Conservation (phyloP, 768 basidiomycete genomes). For the Tulasnella sp. region DNA sequence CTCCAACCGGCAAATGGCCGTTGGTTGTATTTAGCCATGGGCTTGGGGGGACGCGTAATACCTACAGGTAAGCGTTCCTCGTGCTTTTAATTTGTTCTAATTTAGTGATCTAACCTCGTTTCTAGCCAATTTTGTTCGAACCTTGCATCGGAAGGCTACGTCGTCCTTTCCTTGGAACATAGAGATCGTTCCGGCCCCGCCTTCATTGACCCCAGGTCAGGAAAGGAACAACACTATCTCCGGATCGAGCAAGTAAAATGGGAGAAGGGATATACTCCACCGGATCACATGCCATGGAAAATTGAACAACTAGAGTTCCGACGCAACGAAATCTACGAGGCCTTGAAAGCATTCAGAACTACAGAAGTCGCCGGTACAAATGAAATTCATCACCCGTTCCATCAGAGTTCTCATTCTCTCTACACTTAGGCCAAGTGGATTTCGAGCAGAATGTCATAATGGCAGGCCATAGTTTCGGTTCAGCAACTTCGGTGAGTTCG, state of each 20-base stretch:
- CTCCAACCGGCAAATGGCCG: conserved; percentile 46
- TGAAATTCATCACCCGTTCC: background rate
- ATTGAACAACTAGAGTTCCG: conserved; percentile 64
- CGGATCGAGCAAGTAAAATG: conserved; percentile 28
- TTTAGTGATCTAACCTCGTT: background rate
- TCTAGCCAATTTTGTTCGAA: conserved; percentile 59
- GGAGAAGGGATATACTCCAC: conserved; percentile 27
- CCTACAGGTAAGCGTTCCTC: conserved; percentile 46
- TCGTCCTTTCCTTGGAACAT: conserved; percentile 78
- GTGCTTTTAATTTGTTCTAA: background rate
- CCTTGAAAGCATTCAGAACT: conserved; percentile 46
- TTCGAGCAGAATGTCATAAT: conserved; percentile 34
- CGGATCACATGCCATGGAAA: conserved; percentile 44
- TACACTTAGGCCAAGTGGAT: conserved; percentile 24
- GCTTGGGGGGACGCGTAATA: conserved; percentile 61
- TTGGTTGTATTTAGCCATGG: conserved; percentile 83
- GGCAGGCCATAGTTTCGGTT: conserved; percentile 53
- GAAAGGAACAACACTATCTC: conserved; percentile 11
- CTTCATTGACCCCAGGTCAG: background rate
- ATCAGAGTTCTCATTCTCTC: background rate
- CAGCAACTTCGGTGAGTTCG: conserved; percentile 41
- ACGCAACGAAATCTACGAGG: conserved; percentile 56
- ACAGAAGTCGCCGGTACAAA: conserved; percentile 25
- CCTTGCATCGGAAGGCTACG: conserved; percentile 67
- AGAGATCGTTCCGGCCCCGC: conserved; percentile 67